phyloP scores from a whole-genome alignment of 164 flowering plant species.

The Chimonanthus salicifolius region DNA sequence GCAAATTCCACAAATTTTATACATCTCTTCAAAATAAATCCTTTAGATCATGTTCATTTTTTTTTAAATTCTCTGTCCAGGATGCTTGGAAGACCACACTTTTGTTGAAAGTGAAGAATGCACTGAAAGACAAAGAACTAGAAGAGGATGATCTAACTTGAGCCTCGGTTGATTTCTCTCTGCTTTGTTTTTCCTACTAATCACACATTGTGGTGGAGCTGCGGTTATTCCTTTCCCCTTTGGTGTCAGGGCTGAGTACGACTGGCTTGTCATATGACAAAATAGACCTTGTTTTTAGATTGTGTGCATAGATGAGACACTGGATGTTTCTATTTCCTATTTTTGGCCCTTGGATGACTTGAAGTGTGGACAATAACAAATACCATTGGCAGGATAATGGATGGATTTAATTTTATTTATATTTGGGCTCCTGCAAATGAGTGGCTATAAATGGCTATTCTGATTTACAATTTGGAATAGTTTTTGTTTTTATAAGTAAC shows the following conservation, averaged over 20 bases:
- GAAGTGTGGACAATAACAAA: neutral
- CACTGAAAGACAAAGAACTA: constrained; percentile 53
- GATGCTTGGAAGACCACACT: constrained; percentile 81
- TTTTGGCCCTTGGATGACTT: neutral
- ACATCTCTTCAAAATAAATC: no score
- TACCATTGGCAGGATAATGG: neutral
- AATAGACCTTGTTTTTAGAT: neutral
- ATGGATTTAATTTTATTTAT: neutral
- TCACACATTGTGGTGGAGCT: neutral
- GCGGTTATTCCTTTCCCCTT: neutral
- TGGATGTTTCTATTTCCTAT: neutral
- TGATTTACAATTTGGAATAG: no score
- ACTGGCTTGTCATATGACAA: neutral
- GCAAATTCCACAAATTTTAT: no score
- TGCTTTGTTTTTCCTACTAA: constrained; percentile 5
- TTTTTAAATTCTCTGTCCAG: constrained; percentile 17
- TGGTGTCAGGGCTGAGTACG: neutral
- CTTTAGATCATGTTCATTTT: no score
- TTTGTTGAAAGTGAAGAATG: constrained; percentile 65
- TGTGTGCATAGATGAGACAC: constrained; percentile 2
- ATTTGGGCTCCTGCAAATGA: no score
- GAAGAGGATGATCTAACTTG: constrained; percentile 78
- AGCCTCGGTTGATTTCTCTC: constrained; percentile 5
- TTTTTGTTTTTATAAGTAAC: no score
- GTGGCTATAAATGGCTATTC: no score